Evolutionary conservation across 495 filamentous ascomycete genomes (phyloP).

Genomic region (Xylaria curta): DNA sequence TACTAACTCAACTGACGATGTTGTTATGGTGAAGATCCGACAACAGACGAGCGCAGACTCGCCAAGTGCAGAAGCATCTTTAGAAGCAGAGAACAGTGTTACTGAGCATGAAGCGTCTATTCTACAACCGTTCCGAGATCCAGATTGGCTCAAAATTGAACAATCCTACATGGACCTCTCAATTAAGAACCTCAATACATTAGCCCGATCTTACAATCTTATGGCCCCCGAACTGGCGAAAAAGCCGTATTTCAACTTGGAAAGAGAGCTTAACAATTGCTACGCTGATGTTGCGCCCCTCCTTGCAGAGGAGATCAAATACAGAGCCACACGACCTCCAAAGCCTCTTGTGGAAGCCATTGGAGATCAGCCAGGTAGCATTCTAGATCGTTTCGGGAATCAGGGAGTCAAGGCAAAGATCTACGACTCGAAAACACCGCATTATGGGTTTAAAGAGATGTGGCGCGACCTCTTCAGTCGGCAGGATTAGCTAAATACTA

Average conservation of each 20-base stretch:
- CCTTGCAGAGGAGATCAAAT: constrained; percentile 72
- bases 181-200: constrained; percentile 76
- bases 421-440: constrained; percentile 71
- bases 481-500: constrained; percentile 2
- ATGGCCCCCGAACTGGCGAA: constrained; percentile 91
- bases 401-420: constrained; percentile 61
- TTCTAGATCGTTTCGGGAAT: constrained; percentile 52
- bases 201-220: constrained; percentile 91
- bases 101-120: constrained; percentile 36
- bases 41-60: constrained; percentile 36
- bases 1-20: constrained; percentile 55
- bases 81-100: constrained; percentile 22
- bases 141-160: constrained; percentile 73
- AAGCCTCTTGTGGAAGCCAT: constrained; percentile 44
- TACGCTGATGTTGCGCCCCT: constrained; percentile 85
- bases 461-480: constrained; percentile 76
- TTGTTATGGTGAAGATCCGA: constrained; percentile 53
- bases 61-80: constrained; percentile 29
- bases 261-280: constrained; percentile 80
- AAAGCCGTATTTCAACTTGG: constrained; percentile 88
- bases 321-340: constrained; percentile 65
- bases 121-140: constrained; percentile 66
- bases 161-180: constrained; percentile 77
- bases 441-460: constrained; percentile 87
- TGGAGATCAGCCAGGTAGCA: constrained; percentile 35